These are phyloP conservation scores for Alternaria triticina DNA, from an alignment of 2,329 filamentous ascomycete genomes.

Conservation along the genomic window DNA sequence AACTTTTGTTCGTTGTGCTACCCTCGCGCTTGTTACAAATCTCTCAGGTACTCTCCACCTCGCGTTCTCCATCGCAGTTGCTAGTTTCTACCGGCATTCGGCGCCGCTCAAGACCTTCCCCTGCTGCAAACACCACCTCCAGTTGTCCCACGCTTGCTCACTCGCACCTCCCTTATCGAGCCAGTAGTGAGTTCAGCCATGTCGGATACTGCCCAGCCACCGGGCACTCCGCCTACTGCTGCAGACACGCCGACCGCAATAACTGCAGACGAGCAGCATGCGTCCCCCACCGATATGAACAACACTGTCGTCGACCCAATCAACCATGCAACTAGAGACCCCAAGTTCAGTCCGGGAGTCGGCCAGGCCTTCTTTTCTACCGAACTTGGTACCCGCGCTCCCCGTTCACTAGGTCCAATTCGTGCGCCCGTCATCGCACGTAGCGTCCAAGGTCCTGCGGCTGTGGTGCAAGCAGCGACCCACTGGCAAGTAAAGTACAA, in stretches of 20 bases:
- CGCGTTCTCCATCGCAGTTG: background rate
- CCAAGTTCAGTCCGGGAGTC: constrained; percentile 8
- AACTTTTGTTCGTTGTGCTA: background rate
- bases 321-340: constrained; percentile 1
- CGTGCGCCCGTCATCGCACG: constrained; percentile 32
- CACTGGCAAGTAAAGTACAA: constrained; percentile 33
- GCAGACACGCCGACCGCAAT: background rate
- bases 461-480: constrained; percentile 27
- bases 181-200: background rate
- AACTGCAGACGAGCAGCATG: background rate
- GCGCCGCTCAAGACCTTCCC: constrained; percentile 4
- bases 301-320: constrained; percentile 9
- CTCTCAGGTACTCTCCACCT: background rate
- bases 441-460: constrained; percentile 21
- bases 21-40: background rate
- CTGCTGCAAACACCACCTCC: background rate
- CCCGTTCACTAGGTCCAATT: constrained; percentile 20
- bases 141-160: background rate
- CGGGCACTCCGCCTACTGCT: constrained; percentile 1
- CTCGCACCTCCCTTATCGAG: constrained; percentile 5
- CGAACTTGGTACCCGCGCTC: constrained; percentile 24
- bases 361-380: constrained; percentile 41
- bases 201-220: background rate
- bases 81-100: constrained; percentile 10
- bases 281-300: constrained; percentile 8